These are phyloP conservation scores for Puccinellia tenuiflora DNA, from an alignment of 176 grass and related monocot species.

Conservation along the genomic window DNA sequence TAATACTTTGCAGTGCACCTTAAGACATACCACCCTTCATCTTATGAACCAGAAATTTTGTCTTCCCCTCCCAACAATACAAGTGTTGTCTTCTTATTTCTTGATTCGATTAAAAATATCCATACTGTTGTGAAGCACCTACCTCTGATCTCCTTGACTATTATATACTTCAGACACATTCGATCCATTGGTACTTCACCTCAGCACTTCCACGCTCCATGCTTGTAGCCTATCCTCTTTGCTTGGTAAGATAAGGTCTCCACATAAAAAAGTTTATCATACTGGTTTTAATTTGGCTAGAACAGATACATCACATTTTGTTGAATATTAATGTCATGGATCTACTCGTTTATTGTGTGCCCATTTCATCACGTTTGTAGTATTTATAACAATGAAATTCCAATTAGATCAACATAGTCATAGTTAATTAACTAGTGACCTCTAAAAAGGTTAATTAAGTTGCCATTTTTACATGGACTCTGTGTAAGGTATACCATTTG, in stretches of 20 bases:
- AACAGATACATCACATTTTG: neutral
- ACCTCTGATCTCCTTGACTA: conserved; percentile 35
- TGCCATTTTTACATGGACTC: neutral
- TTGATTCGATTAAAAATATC: neutral
- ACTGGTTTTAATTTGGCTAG: neutral
- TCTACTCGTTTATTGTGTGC: neutral
- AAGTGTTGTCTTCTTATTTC: neutral
- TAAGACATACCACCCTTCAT: neutral
- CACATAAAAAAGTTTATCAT: neutral
- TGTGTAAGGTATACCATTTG: neutral
- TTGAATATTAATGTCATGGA: neutral
- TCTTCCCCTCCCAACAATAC: neutral
- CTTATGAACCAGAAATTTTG: neutral
- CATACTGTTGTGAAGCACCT: neutral
- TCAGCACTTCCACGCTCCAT: conserved; percentile 87
- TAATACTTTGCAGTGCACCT: conserved; percentile 4
- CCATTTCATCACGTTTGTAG: neutral
- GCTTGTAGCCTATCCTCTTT: conserved; percentile 91
- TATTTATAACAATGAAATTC: neutral
- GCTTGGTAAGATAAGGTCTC: conserved; percentile 51
- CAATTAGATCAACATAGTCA: neutral
- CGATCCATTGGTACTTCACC: conserved; percentile 95
- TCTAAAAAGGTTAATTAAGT: neutral
- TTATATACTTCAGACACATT: conserved; percentile 60
- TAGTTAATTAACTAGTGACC: neutral